Percentiles rank a stretch among this genome's conserved stretches.
phyloP scores from a whole-genome alignment of 2,329 filamentous ascomycete species.

The Lachnellula occidentalis region DNA sequence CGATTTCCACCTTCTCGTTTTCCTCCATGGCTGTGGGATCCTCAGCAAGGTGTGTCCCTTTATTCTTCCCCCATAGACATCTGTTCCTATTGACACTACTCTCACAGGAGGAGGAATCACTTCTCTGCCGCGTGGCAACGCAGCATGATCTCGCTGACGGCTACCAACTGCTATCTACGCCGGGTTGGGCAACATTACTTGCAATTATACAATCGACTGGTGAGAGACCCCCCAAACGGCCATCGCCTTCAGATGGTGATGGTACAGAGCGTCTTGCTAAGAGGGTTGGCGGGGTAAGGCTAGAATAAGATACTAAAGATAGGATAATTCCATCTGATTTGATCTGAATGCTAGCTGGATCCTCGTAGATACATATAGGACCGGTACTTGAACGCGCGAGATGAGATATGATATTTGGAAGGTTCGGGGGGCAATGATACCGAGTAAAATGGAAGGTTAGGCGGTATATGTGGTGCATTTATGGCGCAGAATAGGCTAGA shows the following conservation, averaged over 20 bases:
- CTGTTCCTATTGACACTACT: slow-evolving; percentile 10
- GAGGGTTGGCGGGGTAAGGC: slow-evolving; percentile 59
- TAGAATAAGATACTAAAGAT: slow-evolving; percentile 23
- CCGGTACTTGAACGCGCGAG: not conserved
- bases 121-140: slow-evolving; percentile 80
- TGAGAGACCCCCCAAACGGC: slow-evolving; percentile 86
- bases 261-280: slow-evolving; percentile 49
- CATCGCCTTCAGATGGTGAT: slow-evolving; percentile 32
- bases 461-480: slow-evolving; percentile 12
- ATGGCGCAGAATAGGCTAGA: slow-evolving; percentile 13
- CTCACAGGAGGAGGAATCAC: slow-evolving; percentile 75
- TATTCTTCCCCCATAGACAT: slow-evolving; percentile 14
- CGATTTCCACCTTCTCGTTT: slow-evolving; percentile 92
- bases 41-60: slow-evolving; percentile 67
- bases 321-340: slow-evolving; percentile 3
- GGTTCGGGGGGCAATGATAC: not conserved
- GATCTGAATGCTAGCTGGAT: slow-evolving; percentile 16
- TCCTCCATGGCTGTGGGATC: slow-evolving; percentile 73
- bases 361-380: slow-evolving; percentile 23
- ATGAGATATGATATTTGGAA: not conserved
- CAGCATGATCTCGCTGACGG: slow-evolving; percentile 75
- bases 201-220: slow-evolving; percentile 93
- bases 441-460: not conserved
- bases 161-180: slow-evolving; percentile 76
- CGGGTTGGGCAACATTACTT: slow-evolving; percentile 90